phyloP scores from a whole-genome alignment of 2,329 filamentous ascomycete species.

The Furcasterigmium sp. region DNA sequence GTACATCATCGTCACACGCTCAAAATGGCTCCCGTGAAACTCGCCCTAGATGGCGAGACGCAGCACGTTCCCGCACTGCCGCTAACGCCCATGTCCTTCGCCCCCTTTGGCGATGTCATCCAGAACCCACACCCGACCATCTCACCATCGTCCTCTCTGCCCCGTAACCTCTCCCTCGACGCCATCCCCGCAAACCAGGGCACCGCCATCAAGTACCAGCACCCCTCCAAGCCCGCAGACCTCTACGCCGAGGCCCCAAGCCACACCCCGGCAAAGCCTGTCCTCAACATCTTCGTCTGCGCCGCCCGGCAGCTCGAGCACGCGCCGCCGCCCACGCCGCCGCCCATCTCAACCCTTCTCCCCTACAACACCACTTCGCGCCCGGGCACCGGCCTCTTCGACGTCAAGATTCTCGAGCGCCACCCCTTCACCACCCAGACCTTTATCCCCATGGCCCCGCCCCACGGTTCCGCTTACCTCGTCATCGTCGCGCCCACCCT shows the following conservation, averaged over 20 bases:
- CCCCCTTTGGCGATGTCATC: conserved; percentile 78
- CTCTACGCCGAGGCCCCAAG: conserved; percentile 64
- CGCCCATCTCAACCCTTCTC: conserved; percentile 10
- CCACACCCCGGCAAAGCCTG: conserved; percentile 47
- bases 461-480: conserved; percentile 55
- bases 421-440: conserved; percentile 95
- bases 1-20: background rate
- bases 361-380: conserved; percentile 7
- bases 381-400: conserved; percentile 40
- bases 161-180: conserved; percentile 30
- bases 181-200: conserved; percentile 74
- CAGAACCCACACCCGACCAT: conserved; percentile 61
- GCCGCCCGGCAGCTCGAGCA: conserved; percentile 52
- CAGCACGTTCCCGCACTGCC: conserved; percentile 52
- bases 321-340: background rate
- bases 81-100: conserved; percentile 66
- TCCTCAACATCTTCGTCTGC: conserved; percentile 89
- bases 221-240: conserved; percentile 69
- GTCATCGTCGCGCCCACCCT: conserved; percentile 84
- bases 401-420: conserved; percentile 72
- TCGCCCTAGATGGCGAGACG: conserved; percentile 1
- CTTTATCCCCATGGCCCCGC: conserved; percentile 69
- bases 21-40: conserved; percentile 1
- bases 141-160: conserved; percentile 41
- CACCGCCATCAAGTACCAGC: conserved; percentile 78